Evolutionary conservation across 768 basidiomycete species (phyloP), one percentile per base, ranked within the genome.

Genomic region (Phlegmacium glaucopus): DNA sequence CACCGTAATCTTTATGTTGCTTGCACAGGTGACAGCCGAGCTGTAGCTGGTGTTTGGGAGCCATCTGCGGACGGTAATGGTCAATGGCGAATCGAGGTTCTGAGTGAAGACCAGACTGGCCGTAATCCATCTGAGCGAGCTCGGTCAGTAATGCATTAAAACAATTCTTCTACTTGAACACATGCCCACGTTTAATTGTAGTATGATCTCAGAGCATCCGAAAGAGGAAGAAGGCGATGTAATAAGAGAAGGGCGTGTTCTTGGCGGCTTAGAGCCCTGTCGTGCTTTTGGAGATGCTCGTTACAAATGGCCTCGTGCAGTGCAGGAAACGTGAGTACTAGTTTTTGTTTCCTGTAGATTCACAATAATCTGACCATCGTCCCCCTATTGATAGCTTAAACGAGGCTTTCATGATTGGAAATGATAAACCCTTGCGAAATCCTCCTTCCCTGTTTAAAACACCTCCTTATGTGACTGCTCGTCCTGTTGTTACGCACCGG

Each of bases 81-180:
- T 9, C 75, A 72, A 44, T 99, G 96, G 96, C 79, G 84, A 39
- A 87, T 94, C 26, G 92, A 96, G 62, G 90, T 90, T n/a, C 74
- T 99, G 51, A 91, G 81, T 25, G 93, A 97, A 65, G 96, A 98
- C 61, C 94, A 97, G 72, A 97, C 94, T 6, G 96, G 93, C 32
- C 81, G 91, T 54, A 97, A 93, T 61, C 83, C 79, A 12, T 85
- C 80, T 39, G 96, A 99, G 67, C 70, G 87, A 18, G 78, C 78
- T 63, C 80, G 94, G 94, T 94, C 56, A 42, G 72, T 59, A 40
- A 12, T 42, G 9, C 12, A 11, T 39, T 18, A 29, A 10, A 28
- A 7, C 4, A 26, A 15, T 26, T 37, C 26, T 29, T 45, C 12
- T 22, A 15, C 17, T 13, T 38, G 42, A 7, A 27, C 30, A 8